Conservation (phyloP, 2,329 filamentous ascomycete species). For the Colletotrichum tropicale region DNA sequence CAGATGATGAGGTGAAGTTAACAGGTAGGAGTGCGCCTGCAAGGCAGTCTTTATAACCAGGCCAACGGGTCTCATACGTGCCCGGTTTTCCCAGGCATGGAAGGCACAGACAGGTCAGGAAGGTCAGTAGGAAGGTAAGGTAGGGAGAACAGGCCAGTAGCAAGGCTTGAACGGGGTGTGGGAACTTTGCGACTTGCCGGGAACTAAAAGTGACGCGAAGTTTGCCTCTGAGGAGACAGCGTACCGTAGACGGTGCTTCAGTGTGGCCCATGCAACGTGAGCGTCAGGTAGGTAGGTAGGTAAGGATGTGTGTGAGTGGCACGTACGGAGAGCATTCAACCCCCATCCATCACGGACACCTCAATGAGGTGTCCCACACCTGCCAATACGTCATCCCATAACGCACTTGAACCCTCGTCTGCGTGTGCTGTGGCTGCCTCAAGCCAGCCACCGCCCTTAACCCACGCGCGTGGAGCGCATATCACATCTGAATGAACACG, state of each 20-base stretch:
- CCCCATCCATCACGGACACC: not conserved
- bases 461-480: not conserved
- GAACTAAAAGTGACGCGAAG: slow-evolving; percentile 13
- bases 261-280: slow-evolving; percentile 6
- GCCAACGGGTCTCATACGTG: not conserved
- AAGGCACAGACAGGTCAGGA: not conserved
- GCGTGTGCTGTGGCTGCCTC: not conserved
- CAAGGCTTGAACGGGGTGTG: not conserved
- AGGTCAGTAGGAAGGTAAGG: not conserved
- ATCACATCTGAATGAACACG: not conserved
- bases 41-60: slow-evolving; percentile 13
- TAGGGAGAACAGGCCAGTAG: not conserved
- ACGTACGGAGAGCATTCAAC: not conserved
- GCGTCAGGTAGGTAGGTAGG: not conserved
- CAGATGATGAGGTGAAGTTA: not conserved
- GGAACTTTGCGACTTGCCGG: slow-evolving; percentile 9
- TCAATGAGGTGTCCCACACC: not conserved
- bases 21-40: not conserved
- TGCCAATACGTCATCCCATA: not conserved
- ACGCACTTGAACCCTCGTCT: not conserved
- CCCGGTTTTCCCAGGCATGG: not conserved
- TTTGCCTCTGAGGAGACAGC: not conserved
- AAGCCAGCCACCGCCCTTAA: not conserved
- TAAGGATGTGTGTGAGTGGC: not conserved
- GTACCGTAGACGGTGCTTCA: not conserved